Base-by-base conservation (phyloP, 257 asterid species). In the Lavandula angustifolia region DNA sequence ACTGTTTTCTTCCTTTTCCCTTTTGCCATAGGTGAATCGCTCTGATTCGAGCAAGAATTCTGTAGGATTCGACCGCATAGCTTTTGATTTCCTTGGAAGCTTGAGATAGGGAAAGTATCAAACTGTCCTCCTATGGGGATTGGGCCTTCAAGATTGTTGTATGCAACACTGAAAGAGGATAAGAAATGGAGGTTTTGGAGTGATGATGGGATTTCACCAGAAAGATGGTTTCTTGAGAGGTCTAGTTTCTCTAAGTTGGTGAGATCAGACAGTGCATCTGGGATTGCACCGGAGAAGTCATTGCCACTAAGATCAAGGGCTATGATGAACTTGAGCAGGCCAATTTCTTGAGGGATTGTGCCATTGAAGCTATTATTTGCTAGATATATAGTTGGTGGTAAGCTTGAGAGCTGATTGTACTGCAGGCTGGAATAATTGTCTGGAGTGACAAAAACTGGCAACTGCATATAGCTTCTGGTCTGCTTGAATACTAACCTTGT, bases 41-140 rank as follows among this genome's bases (percentile, higher is more conserved):
- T 69, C 4, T 40, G 74, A 57, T 47, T 56, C 42, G 74, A 3
- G 66, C 92, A 84, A 47, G 80, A 40, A 31, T 51, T 79, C 46
- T 79, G 73, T 76, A 86, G 48, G 66, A 75, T 51, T 46, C 37
- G 64, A 52, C 98, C 96, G 32, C 98, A 88, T 57, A 91, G 79
- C 56, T 60, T 74, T 38, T 73, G 76, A 71, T 91, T 91, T 54
- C 96, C 96, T 53, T 53, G 70, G 52, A 84, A 91, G 79, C 92
- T 91, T 37, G 90, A 65, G 46, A 3, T 41, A 0, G 95, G 80
- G 71, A 91, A 91, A 8, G 96, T 91, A 69, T 88, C 86, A 62
- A 91, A 91, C 78, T 91, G 98, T 17, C 95, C 89, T 34, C 98
- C 98, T 11, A 75, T 67, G 35, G 98, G 96, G 42, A 91, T 78